Evolutionary conservation across 2,329 filamentous ascomycete species (phyloP), one percentile per base, ranked within the genome.

Genomic region (Volutella citrinella): DNA sequence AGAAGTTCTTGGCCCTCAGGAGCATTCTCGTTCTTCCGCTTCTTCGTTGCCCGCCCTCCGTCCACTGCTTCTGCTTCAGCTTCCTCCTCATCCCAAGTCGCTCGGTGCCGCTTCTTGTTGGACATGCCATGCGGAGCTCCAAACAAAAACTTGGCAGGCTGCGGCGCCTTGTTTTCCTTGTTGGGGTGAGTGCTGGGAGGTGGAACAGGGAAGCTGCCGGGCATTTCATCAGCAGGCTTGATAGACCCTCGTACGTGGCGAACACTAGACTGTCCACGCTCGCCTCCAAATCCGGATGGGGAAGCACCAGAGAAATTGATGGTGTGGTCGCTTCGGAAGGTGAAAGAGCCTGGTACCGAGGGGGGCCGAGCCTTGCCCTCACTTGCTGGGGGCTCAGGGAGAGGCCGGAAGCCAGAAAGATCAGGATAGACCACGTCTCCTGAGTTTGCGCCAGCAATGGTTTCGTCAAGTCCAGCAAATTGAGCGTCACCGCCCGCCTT

Each of bases 101-200:
- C 70, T n/a, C 79, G 70, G 48, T 74, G 70, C 17, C 80, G 74
- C 61, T 82, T 84, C 68, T 84, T 83, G 63, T 78, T 82, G 7
- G 66, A 59, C 61, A 84, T 74, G 13, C 80, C 80, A 46, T 83
- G 80, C 5, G 76, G 68, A 22, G 78, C 69, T 23, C 69, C 68
- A n/a, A 58, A 50, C 31, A 70, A 51, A 54, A 66, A 21, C 27
- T 59, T 57, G 16, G 48, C 48, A 5, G 52, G 46, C 14, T 54
- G 45, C 6, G 68, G 71, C 3, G 63, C 63, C 27, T 65, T 60
- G 48, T 80, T 80, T 51, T 79, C 76, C 59, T 79, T 79, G 57
- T 78, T 69, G 10, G 62, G 61, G 34, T 65, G 63, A 10, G 55
- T 52, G 25, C 48, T 52, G 2, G 53, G 54, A 10, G 45, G 31